phyloP scores from a whole-genome alignment of 768 basidiomycete genomes.

The Rhodosporidiobolus odoratus region DNA sequence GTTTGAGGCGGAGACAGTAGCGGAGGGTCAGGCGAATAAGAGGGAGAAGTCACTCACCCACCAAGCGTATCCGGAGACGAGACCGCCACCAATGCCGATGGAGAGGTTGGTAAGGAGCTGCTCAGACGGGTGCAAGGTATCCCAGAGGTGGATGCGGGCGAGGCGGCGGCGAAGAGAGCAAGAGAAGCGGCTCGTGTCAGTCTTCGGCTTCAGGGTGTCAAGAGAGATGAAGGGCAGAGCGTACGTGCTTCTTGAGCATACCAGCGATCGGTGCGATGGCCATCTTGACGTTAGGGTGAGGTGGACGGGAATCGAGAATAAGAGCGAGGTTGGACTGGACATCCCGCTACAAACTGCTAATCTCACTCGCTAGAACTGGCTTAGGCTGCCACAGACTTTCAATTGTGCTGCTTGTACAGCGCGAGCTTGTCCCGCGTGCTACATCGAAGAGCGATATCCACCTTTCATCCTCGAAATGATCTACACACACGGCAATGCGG shows the following conservation, averaged over 20 bases:
- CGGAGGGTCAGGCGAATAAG: neutral
- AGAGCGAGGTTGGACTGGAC: neutral
- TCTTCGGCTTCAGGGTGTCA: no score
- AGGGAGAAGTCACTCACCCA: neutral
- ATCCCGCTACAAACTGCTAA: no score
- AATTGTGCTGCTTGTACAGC: no score
- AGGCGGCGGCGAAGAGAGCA: neutral
- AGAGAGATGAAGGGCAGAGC: neutral
- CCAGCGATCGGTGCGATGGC: slow-evolving; percentile 32
- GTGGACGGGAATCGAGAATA: neutral
- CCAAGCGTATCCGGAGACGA: slow-evolving; percentile 26
- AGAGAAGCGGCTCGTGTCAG: no score
- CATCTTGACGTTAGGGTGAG: slow-evolving; percentile 5
- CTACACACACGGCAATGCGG: no score
- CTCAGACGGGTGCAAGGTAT: neutral
- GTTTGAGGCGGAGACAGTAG: neutral
- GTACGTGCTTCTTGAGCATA: slow-evolving; percentile 29
- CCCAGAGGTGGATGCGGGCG: neutral
- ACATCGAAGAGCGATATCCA: no score
- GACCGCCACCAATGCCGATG: slow-evolving; percentile 33
- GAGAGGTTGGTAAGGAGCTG: slow-evolving; percentile 35
- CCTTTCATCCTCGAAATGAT: no score
- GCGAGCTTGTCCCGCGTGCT: no score
- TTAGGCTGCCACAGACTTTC: no score
- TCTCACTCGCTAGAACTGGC: no score